These are phyloP conservation scores for Fusarium newnesense DNA, from an alignment of 2,329 filamentous ascomycete genomes.

Conservation along the genomic window DNA sequence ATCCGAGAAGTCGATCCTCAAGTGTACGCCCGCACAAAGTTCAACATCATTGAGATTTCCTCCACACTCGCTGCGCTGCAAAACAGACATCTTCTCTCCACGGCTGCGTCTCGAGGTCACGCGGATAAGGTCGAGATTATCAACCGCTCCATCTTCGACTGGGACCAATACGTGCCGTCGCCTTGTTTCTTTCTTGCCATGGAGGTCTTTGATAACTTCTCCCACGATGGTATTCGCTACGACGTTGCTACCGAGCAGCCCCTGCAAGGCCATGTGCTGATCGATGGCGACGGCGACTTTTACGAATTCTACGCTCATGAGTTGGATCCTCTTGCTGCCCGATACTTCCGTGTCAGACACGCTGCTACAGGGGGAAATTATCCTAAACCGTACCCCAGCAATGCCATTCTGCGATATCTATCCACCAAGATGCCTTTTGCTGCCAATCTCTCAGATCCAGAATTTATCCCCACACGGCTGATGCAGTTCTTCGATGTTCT, in stretches of 20 bases:
- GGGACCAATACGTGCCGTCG: slow-evolving; percentile 85
- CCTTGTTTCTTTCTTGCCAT: slow-evolving; percentile 98
- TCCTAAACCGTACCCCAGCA: slow-evolving; percentile 68
- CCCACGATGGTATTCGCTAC: slow-evolving; percentile 94
- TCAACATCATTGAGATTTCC: slow-evolving; percentile 96
- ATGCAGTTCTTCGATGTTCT: slow-evolving; percentile 98
- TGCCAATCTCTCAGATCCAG: slow-evolving; percentile 80
- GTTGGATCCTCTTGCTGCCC: slow-evolving; percentile 83
- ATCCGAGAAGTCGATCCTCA: slow-evolving; percentile 89
- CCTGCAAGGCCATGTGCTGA: slow-evolving; percentile 87
- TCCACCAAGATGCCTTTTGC: slow-evolving; percentile 74
- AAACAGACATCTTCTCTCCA: slow-evolving; percentile 72
- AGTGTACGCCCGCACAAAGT: slow-evolving; percentile 93
- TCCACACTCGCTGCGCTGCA: slow-evolving; percentile 82
- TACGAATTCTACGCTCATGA: slow-evolving; percentile 89
- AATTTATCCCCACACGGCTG: slow-evolving; percentile 93
- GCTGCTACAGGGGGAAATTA: slow-evolving; percentile 75
- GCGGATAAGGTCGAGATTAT: slow-evolving; percentile 90
- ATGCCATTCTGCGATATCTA: slow-evolving; percentile 68
- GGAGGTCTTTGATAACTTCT: slow-evolving; percentile 98
- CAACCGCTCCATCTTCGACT: slow-evolving; percentile 95
- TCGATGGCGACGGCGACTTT: slow-evolving; percentile 87
- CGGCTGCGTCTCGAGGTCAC: slow-evolving; percentile 78
- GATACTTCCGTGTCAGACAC: slow-evolving; percentile 86
- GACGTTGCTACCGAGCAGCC: slow-evolving; percentile 82